phyloP scores from a whole-genome alignment of 495 filamentous ascomycete genomes.

The Neurospora africana region DNA sequence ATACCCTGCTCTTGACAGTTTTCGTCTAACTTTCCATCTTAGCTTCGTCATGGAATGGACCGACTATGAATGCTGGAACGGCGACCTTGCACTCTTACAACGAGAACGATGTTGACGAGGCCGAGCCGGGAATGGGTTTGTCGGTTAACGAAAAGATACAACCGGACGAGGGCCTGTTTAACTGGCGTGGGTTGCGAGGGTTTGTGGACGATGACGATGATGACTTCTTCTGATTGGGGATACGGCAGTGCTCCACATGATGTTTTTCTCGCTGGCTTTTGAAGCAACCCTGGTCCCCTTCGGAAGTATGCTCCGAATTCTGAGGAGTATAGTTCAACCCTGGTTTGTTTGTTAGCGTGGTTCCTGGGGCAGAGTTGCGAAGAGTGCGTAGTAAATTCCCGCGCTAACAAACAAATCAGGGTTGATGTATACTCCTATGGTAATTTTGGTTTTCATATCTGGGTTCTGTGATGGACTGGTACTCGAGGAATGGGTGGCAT shows the following conservation, averaged over 20 bases:
- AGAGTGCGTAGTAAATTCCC: too few species aligned
- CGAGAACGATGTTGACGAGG: conserved; percentile 54
- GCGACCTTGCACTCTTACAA: conserved; percentile 71
- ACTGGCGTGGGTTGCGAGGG: background rate
- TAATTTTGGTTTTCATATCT: too few species aligned
- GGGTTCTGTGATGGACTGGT: background rate
- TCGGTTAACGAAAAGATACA: conserved; percentile 42
- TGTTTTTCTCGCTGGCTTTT: too few species aligned
- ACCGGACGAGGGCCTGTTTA: background rate
- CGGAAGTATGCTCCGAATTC: too few species aligned
- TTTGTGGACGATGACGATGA: background rate
- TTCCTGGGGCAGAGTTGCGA: too few species aligned
- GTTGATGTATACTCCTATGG: too few species aligned
- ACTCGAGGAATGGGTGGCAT: background rate
- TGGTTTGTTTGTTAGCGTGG: too few species aligned
- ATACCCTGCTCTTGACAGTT: background rate
- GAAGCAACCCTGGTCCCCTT: too few species aligned
- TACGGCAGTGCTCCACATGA: too few species aligned
- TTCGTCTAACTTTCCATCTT: background rate
- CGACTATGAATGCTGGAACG: conserved; percentile 56
- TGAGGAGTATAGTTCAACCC: too few species aligned
- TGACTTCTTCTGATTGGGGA: background rate
- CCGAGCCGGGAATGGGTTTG: conserved; percentile 46
- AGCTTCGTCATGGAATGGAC: conserved; percentile 78
- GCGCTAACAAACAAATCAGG: too few species aligned